Conservation (phyloP, 768 basidiomycete genomes). For the Sarcodon aspratus region DNA sequence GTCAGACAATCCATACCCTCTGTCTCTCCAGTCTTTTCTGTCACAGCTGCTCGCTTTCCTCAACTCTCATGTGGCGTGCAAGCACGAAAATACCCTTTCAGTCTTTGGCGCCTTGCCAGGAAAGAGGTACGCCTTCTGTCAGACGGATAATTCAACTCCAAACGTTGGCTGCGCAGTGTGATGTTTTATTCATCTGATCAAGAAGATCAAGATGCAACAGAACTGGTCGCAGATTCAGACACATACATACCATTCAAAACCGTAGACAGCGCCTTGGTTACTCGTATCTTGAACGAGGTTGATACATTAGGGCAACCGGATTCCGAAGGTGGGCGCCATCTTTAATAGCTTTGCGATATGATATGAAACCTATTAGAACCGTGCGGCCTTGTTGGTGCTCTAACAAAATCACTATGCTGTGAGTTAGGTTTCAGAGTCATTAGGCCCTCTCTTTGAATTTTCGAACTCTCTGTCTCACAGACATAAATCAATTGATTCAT, state of each 20-base stretch:
- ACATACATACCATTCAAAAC: constrained; percentile 76
- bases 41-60: constrained; percentile 83
- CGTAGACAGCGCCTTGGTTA: constrained; percentile 57
- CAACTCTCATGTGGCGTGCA: constrained; percentile 85
- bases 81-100: constrained; percentile 87
- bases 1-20: constrained; percentile 29
- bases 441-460: neutral
- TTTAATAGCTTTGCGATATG: constrained; percentile 7
- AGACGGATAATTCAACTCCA: neutral
- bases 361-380: constrained; percentile 28
- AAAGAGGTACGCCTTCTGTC: constrained; percentile 47
- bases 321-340: constrained; percentile 34
- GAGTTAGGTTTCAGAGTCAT: constrained; percentile 10
- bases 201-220: constrained; percentile 12
- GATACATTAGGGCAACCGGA: constrained; percentile 35
- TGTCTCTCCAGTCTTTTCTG: constrained; percentile 65
- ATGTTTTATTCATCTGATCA: constrained; percentile 60
- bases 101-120: constrained; percentile 85
- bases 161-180: constrained; percentile 29
- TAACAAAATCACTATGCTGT: constrained; percentile 93
- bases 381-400: constrained; percentile 72
- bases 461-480: constrained; percentile 31
- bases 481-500: constrained; percentile 48
- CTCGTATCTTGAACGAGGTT: constrained; percentile 51
- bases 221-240: constrained; percentile 55